A percentile compares a stretch with the other conserved stretches of the same genome.
Evolutionary conservation across 495 filamentous ascomycete species (phyloP).

Genomic region (Neurospora hispaniola): DNA sequence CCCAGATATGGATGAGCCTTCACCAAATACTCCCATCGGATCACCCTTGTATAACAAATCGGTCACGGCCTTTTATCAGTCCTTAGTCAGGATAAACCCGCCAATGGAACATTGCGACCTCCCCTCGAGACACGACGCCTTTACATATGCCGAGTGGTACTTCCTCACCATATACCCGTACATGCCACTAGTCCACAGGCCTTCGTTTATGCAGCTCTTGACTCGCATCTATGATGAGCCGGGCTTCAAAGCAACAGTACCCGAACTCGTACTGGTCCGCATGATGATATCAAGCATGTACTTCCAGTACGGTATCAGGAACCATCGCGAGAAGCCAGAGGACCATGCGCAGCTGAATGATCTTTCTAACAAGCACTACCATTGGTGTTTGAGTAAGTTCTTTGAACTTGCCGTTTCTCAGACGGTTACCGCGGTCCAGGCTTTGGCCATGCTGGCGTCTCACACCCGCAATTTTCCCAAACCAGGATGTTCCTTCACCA

Average conservation of each 20-base stretch:
- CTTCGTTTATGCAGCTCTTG: slow-evolving; percentile 53
- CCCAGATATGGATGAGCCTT: slow-evolving; percentile 50
- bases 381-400: slow-evolving; percentile 58
- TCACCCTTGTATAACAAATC: slow-evolving; percentile 53
- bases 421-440: slow-evolving; percentile 55
- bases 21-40: slow-evolving; percentile 27
- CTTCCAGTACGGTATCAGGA: slow-evolving; percentile 59
- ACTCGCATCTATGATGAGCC: slow-evolving; percentile 52
- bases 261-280: slow-evolving; percentile 62
- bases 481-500: slow-evolving; percentile 57
- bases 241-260: slow-evolving; percentile 44
- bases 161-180: slow-evolving; percentile 64
- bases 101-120: slow-evolving; percentile 43
- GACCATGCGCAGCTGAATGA: slow-evolving; percentile 44
- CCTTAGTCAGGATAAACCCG: slow-evolving; percentile 47
- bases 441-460: slow-evolving; percentile 53
- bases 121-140: slow-evolving; percentile 45
- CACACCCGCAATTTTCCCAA: slow-evolving; percentile 72
- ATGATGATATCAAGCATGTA: slow-evolving; percentile 62
- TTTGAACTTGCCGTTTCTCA: slow-evolving; percentile 49
- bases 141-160: slow-evolving; percentile 59
- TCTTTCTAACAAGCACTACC: slow-evolving; percentile 62
- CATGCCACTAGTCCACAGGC: slow-evolving; percentile 59
- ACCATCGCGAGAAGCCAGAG: slow-evolving; percentile 38
- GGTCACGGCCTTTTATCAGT: slow-evolving; percentile 53